Conservation (phyloP, 441 rosid genomes). For the Arabidopsis hybrid region DNA sequence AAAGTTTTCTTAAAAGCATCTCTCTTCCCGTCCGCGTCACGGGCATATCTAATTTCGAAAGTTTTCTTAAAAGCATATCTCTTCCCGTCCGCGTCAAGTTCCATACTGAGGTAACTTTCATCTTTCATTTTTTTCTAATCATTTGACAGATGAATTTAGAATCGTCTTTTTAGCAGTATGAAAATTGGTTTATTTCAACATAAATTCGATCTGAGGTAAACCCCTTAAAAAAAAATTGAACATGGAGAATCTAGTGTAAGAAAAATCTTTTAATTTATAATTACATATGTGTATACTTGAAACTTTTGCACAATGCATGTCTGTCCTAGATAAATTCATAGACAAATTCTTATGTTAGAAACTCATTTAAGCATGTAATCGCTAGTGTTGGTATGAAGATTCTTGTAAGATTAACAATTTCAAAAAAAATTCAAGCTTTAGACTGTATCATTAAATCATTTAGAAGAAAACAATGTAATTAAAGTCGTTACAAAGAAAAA, state of each 20-base stretch:
- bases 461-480: not conserved
- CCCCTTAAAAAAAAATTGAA: not conserved
- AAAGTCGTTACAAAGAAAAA: not conserved
- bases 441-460: not conserved
- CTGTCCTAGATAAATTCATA: not conserved
- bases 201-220: not conserved
- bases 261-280: too few relatives aligned
- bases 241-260: not conserved
- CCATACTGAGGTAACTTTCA: not conserved
- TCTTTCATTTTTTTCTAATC: not conserved
- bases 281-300: too few relatives aligned
- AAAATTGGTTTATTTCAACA: not conserved
- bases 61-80: not conserved
- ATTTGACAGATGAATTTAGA: not conserved
- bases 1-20: not conserved
- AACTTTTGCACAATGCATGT: not conserved
- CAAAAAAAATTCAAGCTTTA: not conserved
- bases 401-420: not conserved
- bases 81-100: not conserved
- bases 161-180: not conserved
- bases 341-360: not conserved
- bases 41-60: constrained; percentile 3
- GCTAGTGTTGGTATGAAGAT: not conserved
- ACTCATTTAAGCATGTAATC: not conserved
- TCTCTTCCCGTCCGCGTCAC: not conserved